Conservation (phyloP, 1,284 basidiomycete species). For the Abortiporus biennis region DNA sequence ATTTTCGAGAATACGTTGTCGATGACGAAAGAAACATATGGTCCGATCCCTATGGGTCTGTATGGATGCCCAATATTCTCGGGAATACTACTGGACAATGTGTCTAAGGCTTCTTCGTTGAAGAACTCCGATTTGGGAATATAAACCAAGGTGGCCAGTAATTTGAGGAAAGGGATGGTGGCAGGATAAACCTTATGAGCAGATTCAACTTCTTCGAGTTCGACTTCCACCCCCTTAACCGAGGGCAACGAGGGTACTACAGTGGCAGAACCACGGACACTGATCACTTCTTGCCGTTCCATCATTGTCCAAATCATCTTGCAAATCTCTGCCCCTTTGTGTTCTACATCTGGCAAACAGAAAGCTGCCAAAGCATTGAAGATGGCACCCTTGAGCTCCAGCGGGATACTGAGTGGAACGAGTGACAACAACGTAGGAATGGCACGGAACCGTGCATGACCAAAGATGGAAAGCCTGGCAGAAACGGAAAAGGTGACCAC, state of each 20-base stretch:
- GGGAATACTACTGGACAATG: conserved; percentile 69
- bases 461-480: conserved; percentile 75
- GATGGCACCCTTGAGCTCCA: conserved; percentile 89
- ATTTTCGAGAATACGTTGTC: conserved; percentile 82
- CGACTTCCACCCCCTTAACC: conserved; percentile 70
- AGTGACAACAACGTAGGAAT: conserved; percentile 77
- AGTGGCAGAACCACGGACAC: conserved; percentile 45
- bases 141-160: conserved; percentile 79
- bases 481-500: conserved; percentile 77
- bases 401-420: conserved; percentile 73
- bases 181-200: conserved; percentile 77
- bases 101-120: conserved; percentile 55
- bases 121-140: conserved; percentile 64
- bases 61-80: conserved; percentile 72
- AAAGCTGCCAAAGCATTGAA: conserved; percentile 85
- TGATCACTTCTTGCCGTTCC: conserved; percentile 83
- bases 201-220: conserved; percentile 84
- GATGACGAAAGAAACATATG: conserved; percentile 80
- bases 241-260: conserved; percentile 37
- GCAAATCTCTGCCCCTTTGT: conserved; percentile 73
- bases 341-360: conserved; percentile 69
- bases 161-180: conserved; percentile 82
- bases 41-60: conserved; percentile 69
- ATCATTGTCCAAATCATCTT: conserved; percentile 77
- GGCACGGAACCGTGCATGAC: conserved; percentile 75